Evolutionary conservation across 1,284 basidiomycete species (phyloP).

Genomic region (Puccinia hordei): DNA sequence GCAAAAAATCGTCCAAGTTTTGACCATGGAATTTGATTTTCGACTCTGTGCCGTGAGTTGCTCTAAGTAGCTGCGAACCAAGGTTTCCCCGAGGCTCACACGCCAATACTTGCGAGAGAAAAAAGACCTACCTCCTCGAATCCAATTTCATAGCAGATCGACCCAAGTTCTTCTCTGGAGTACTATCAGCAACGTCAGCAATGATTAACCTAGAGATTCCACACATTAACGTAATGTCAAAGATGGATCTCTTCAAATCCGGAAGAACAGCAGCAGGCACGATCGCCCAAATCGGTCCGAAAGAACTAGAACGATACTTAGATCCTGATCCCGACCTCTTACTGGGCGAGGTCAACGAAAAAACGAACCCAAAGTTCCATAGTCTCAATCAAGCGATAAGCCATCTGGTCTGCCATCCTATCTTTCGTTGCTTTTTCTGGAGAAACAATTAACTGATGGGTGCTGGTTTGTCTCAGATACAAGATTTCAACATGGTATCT

Average conservation of each 20-base stretch:
- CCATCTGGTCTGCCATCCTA: conserved; percentile 70
- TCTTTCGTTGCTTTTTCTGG: conserved; percentile 38
- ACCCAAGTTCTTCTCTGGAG: conserved; percentile 98
- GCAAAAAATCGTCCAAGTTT: conserved; percentile 75
- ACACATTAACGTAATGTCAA: conserved; percentile 97
- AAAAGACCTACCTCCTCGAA: conserved; percentile 85
- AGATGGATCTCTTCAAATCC: conserved; percentile 93
- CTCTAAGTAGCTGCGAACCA: conserved; percentile 64
- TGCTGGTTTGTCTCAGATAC: conserved; percentile 68
- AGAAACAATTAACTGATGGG: conserved; percentile 24
- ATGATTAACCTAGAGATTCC: conserved; percentile 98
- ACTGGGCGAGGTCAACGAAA: conserved; percentile 68
- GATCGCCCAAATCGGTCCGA: not conserved
- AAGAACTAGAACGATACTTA: conserved; percentile 70
- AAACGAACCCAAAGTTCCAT: conserved; percentile 83
- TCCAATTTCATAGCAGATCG: conserved; percentile 99
- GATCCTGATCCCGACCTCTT: conserved; percentile 95
- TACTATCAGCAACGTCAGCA: conserved; percentile 94
- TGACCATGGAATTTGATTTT: conserved; percentile 56
- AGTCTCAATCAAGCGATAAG: conserved; percentile 92
- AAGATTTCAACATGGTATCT: conserved; percentile 95
- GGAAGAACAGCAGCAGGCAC: conserved; percentile 63
- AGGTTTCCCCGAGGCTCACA: no score
- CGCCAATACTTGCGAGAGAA: not conserved
- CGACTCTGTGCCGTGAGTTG: conserved; percentile 34